These are phyloP conservation scores for Aspergillus versicolor DNA, from an alignment of 2,329 filamentous ascomycete species.

Conservation along the genomic window DNA sequence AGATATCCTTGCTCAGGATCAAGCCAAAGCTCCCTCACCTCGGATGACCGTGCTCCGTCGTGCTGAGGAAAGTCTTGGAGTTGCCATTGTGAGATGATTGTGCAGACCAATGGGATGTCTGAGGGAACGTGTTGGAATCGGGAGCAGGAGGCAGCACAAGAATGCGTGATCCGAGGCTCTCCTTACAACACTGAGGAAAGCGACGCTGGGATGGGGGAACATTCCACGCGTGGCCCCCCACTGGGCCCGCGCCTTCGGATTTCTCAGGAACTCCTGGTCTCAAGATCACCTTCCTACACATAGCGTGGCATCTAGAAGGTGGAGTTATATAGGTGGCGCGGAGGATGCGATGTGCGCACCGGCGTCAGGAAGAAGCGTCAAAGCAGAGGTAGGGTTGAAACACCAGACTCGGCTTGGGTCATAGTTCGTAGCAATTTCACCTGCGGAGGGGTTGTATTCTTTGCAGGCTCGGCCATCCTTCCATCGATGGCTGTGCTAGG, in stretches of 20 bases:
- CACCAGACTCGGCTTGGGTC: too few species aligned
- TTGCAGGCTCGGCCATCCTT: too few species aligned
- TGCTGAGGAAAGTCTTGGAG: not conserved
- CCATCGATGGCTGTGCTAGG: too few species aligned
- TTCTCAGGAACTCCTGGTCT: not conserved
- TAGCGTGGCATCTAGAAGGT: not conserved
- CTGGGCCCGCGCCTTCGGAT: not conserved
- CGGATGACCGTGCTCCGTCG: slow-evolving; percentile 1
- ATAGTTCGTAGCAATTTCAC: too few species aligned
- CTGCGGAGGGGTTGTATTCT: too few species aligned
- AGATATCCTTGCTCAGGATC: not conserved
- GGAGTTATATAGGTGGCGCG: not conserved
- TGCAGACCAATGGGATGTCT: not conserved
- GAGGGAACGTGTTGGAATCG: not conserved
- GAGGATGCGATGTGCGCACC: not conserved
- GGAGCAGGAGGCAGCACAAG: not conserved
- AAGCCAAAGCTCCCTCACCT: not conserved
- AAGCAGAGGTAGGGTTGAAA: not conserved
- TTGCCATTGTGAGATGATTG: not conserved
- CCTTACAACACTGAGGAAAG: not conserved
- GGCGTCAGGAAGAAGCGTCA: not conserved
- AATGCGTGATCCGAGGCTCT: too few species aligned
- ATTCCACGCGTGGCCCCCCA: not conserved
- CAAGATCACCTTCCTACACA: not conserved
- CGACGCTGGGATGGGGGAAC: not conserved